Percentiles rank a stretch among this genome's conserved stretches.
Conservation (phyloP, 2,329 filamentous ascomycete genomes). For the Trichocomaceae sp. region DNA sequence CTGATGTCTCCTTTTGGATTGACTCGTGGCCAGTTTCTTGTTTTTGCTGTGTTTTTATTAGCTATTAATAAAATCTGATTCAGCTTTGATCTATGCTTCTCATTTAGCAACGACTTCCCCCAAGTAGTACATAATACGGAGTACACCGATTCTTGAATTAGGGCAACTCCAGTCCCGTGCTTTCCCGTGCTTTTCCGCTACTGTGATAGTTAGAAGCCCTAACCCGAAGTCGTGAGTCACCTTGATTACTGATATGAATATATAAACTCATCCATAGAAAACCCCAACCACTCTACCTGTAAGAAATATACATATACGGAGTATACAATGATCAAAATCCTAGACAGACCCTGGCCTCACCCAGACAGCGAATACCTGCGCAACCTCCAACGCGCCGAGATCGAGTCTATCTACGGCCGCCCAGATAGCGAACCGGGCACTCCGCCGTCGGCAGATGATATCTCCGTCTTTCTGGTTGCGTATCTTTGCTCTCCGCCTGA, state of each 20-base stretch:
- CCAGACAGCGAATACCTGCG: neutral
- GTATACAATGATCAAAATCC: neutral
- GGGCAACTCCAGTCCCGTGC: too few species aligned
- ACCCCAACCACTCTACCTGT: too few species aligned
- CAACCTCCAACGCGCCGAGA: neutral
- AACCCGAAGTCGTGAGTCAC: too few species aligned
- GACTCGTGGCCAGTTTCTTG: conserved; percentile 43
- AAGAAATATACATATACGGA: too few species aligned
- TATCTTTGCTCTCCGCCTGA: neutral
- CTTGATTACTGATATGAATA: too few species aligned
- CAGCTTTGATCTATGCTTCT: neutral
- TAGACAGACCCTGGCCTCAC: neutral
- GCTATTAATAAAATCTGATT: neutral
- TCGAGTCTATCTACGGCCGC: neutral
- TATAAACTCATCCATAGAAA: too few species aligned
- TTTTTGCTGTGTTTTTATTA: conserved; percentile 9
- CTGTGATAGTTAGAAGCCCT: too few species aligned
- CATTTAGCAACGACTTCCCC: too few species aligned
- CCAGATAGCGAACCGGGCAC: neutral
- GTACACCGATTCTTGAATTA: too few species aligned
- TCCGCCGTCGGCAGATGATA: neutral
- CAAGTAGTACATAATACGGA: too few species aligned
- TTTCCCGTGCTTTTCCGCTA: too few species aligned
- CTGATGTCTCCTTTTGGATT: conserved; percentile 48
- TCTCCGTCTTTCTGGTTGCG: neutral